phyloP scores from a whole-genome alignment of 2,329 filamentous ascomycete species.

The Fusarium sp. region DNA sequence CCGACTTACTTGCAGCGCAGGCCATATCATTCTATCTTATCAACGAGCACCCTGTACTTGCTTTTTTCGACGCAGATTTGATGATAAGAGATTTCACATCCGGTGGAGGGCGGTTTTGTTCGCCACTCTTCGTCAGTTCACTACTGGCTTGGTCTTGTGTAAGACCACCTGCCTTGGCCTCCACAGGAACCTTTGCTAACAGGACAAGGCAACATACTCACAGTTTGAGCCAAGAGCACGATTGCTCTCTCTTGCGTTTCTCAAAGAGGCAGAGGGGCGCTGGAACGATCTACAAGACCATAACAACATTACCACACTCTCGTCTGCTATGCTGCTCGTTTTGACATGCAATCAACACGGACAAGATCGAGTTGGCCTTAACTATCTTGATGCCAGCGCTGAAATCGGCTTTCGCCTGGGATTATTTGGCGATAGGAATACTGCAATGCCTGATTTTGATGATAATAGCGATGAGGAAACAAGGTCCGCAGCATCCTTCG shows the following conservation, averaged over 20 bases:
- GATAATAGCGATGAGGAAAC: not conserved
- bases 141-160: slow-evolving; percentile 28
- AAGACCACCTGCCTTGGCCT: not conserved
- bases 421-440: not conserved
- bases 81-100: slow-evolving; percentile 2
- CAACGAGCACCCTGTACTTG: slow-evolving; percentile 20
- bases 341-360: slow-evolving; percentile 23
- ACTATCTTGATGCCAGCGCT: slow-evolving; percentile 16
- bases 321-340: slow-evolving; percentile 10
- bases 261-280: slow-evolving; percentile 3
- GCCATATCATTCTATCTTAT: slow-evolving; percentile 15
- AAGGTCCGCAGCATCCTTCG: slow-evolving; percentile 6
- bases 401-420: not conserved
- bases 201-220: slow-evolving; percentile 4
- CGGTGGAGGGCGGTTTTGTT: slow-evolving; percentile 6
- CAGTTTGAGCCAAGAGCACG: slow-evolving; percentile 13
- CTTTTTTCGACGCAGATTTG: slow-evolving; percentile 18
- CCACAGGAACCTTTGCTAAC: not conserved
- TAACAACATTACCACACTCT: not conserved
- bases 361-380: not conserved
- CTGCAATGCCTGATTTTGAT: not conserved
- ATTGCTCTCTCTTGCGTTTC: not conserved
- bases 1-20: slow-evolving; percentile 3
- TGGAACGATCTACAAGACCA: not conserved
- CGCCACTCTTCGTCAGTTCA: slow-evolving; percentile 14